A percentile compares a stretch with the other conserved stretches of the same genome.
Conservation (phyloP, 441 rosid genomes). For the Gossypium trilobum region DNA sequence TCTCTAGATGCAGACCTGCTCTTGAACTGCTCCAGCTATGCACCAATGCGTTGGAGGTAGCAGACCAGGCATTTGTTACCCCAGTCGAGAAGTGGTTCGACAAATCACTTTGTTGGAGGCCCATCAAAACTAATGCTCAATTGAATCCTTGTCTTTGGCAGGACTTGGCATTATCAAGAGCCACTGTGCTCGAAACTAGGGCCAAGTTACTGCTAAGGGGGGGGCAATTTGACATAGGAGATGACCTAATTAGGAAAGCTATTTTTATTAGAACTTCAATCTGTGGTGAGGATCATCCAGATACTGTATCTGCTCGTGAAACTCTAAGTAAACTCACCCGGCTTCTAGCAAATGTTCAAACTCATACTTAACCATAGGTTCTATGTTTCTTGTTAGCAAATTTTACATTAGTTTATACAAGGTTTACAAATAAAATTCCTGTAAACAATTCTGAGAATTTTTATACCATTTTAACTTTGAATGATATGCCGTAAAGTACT, state of each 20-base stretch:
- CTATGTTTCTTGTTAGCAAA: constrained; percentile 26
- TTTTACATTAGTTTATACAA: constrained; percentile 31
- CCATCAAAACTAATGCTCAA: constrained; percentile 72
- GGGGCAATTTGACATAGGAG: constrained; percentile 70
- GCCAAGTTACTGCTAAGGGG: constrained; percentile 82
- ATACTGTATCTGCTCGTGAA: constrained; percentile 67
- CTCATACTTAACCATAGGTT: constrained; percentile 51
- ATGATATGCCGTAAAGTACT: background rate
- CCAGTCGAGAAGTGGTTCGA: constrained; percentile 84
- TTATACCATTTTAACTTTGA: constrained; percentile 10
- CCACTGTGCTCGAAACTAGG: constrained; percentile 78
- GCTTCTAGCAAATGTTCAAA: constrained; percentile 59
- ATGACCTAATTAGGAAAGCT: constrained; percentile 78
- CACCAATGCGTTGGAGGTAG: constrained; percentile 74
- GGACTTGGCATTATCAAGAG: constrained; percentile 80
- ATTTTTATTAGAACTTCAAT: constrained; percentile 79
- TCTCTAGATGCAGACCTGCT: constrained; percentile 69
- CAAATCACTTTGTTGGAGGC: constrained; percentile 82
- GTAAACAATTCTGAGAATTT: constrained; percentile 26
- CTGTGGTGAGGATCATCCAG: constrained; percentile 83
- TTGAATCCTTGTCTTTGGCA: constrained; percentile 85
- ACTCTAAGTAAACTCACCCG: constrained; percentile 78
- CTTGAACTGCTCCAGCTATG: constrained; percentile 77
- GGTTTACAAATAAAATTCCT: constrained; percentile 32
- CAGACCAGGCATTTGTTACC: constrained; percentile 70